Base-by-base conservation (phyloP, 2,329 filamentous ascomycete species). In the Pestalotiopsis sp. region DNA sequence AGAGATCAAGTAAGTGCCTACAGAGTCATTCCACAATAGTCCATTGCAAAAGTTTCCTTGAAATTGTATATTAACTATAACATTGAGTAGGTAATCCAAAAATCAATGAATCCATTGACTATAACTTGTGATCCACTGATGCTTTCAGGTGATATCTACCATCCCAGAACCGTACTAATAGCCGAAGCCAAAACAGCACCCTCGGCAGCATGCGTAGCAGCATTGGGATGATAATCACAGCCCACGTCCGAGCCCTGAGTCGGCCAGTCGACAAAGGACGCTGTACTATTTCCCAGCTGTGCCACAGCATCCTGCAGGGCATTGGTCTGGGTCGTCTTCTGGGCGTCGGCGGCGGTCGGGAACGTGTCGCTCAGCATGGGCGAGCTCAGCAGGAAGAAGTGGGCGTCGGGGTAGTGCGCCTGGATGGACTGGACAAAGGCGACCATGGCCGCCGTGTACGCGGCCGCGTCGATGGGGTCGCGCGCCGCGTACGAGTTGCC, bases 181-280 rank as follows among this genome's bases (percentile, higher is more conserved):
- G 77, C 75, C 2, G 71, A 69, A 12, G 75, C 74, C 12, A 82
- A 72, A 2, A 80, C 62, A 4, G 68, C 68, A 59, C 74, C 80
- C 39, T 75, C 76, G 20, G 72, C 68, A 7, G 75, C 76, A 59
- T 83, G 75, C 4, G 81, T 83, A 4, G 76, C 78, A 6, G 79
- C 76, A 69, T 79, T 83, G 1, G 81, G 81, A 68, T 83, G 81
- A 61, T 82, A 83, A 69, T 83, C 81, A 67, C 81, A 83, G 0
- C 79, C 81, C 7, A 81, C 78, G n/a, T 80, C 80, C 4, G 76
- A 72, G 4, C 74, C 81, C 70, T 84, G 82, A 4, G 74, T 74
- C 0, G 81, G 81, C 75, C 81, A 84, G 69, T 83, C 79, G 4
- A 84, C 80, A 69, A 84, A 76, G 67, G 81, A 74, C 20, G 77